Percentiles rank a stretch among this genome's conserved stretches.
These are phyloP conservation scores for Solanum virginianum DNA, from an alignment of 257 asterid species.

Conservation along the genomic window DNA sequence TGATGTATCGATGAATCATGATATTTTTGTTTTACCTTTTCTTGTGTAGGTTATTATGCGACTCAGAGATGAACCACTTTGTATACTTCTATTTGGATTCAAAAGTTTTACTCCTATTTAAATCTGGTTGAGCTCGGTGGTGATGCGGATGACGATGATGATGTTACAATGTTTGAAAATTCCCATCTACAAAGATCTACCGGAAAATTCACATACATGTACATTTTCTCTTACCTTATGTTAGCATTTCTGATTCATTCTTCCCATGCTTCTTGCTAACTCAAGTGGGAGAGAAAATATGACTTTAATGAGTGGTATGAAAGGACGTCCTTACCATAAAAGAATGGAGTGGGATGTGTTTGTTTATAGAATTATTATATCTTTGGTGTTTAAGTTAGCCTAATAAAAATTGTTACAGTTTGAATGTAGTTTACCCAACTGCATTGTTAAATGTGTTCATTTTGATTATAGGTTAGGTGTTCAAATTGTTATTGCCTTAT, in stretches of 20 bases:
- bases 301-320: background rate
- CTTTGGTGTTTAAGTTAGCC: background rate
- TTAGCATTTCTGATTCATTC: background rate
- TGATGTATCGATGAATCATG: background rate
- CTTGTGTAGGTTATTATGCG: constrained; percentile 40
- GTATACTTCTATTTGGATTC: constrained; percentile 33
- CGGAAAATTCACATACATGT: constrained; percentile 17
- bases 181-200: constrained; percentile 6
- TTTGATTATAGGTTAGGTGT: background rate
- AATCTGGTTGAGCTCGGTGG: constrained; percentile 41
- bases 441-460: too few relatives aligned
- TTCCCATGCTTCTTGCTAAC: background rate
- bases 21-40: too few relatives aligned
- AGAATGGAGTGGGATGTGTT: background rate
- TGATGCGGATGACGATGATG: background rate
- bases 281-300: background rate
- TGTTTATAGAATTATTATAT: too few relatives aligned
- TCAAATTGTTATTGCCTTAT: too few relatives aligned
- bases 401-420: too few relatives aligned
- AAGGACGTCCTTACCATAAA: background rate
- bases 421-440: too few relatives aligned
- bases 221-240: constrained; percentile 20
- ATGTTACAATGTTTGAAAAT: constrained; percentile 21
- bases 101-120: constrained; percentile 62
- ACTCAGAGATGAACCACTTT: constrained; percentile 90